These are phyloP conservation scores for Leucocoprinus leucothites DNA, from an alignment of 768 basidiomycete species.

Conservation along the genomic window DNA sequence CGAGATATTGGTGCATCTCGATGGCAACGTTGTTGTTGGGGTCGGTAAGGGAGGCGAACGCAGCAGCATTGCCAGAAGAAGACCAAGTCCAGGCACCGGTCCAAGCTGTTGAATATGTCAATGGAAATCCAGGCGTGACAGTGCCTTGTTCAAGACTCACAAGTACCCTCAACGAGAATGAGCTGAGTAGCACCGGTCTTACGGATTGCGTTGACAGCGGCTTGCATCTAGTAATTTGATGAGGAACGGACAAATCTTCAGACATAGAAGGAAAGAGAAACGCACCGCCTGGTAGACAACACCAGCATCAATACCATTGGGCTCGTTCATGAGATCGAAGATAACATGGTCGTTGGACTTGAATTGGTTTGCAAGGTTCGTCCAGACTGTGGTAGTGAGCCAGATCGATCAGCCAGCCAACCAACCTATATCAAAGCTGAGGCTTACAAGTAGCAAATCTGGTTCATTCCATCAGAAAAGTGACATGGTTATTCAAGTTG, in stretches of 20 bases:
- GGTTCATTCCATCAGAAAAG: not conserved
- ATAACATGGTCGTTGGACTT: slow-evolving; percentile 51
- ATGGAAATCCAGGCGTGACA: not conserved
- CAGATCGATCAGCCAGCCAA: not conserved
- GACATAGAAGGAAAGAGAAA: not conserved
- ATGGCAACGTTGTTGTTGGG: slow-evolving; percentile 62
- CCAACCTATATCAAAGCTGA: not conserved
- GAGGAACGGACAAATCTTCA: not conserved
- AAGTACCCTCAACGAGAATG: slow-evolving; percentile 40
- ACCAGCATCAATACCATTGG: slow-evolving; percentile 52
- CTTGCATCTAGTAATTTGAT: slow-evolving; percentile 48
- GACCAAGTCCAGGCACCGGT: slow-evolving; percentile 63
- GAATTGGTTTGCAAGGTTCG: slow-evolving; percentile 51
- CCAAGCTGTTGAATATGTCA: slow-evolving; percentile 37
- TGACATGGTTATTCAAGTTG: not conserved
- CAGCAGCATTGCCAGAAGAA: slow-evolving; percentile 53
- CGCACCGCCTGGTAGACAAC: slow-evolving; percentile 46
- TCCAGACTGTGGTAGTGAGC: slow-evolving; percentile 42
- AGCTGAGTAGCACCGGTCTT: slow-evolving; percentile 58
- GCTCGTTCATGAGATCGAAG: slow-evolving; percentile 70
- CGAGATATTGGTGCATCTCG: slow-evolving; percentile 71
- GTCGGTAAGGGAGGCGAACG: slow-evolving; percentile 50
- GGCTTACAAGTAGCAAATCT: slow-evolving; percentile 50
- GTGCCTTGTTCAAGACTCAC: slow-evolving; percentile 6
- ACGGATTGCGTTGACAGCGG: slow-evolving; percentile 64